Evolutionary conservation across 352 stramenopile species (phyloP).

Genomic region (Aphanomyces euteiches): DNA sequence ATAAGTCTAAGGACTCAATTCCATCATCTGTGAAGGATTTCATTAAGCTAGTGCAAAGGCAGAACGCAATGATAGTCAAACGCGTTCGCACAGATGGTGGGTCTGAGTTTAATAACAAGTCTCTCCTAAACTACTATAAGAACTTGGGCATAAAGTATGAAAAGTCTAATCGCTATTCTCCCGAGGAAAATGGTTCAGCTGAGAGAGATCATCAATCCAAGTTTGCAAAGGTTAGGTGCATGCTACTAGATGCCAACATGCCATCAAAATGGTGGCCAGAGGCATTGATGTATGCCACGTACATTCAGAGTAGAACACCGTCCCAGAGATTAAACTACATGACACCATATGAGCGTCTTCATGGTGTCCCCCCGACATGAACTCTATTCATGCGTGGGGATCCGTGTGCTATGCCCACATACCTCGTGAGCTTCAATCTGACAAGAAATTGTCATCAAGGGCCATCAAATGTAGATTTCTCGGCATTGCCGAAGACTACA

Average conservation of each 20-base stretch:
- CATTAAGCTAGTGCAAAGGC: not conserved
- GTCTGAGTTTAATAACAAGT: too few species aligned
- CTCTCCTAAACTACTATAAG: too few species aligned
- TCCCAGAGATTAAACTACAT: not conserved
- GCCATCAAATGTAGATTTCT: not conserved
- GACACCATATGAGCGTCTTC: not conserved
- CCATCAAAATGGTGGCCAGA: not conserved
- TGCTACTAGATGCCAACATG: too few species aligned
- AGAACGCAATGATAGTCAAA: too few species aligned
- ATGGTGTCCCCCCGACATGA: not conserved
- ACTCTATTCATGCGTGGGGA: not conserved
- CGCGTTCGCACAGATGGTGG: too few species aligned
- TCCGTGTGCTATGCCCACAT: conserved; percentile 2
- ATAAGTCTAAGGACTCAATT: not conserved
- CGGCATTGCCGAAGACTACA: not conserved
- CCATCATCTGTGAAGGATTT: not conserved
- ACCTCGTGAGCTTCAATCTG: not conserved
- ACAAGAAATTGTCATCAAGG: not conserved
- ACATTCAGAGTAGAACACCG: not conserved
- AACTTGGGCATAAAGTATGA: too few species aligned
- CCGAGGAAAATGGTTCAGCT: too few species aligned
- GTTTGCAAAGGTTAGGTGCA: too few species aligned
- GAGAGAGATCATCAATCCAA: too few species aligned
- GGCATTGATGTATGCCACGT: not conserved
- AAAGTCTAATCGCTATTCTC: too few species aligned